phyloP scores from a whole-genome alignment of 2,329 filamentous ascomycete genomes.

The Hymenoscyphus linearis region DNA sequence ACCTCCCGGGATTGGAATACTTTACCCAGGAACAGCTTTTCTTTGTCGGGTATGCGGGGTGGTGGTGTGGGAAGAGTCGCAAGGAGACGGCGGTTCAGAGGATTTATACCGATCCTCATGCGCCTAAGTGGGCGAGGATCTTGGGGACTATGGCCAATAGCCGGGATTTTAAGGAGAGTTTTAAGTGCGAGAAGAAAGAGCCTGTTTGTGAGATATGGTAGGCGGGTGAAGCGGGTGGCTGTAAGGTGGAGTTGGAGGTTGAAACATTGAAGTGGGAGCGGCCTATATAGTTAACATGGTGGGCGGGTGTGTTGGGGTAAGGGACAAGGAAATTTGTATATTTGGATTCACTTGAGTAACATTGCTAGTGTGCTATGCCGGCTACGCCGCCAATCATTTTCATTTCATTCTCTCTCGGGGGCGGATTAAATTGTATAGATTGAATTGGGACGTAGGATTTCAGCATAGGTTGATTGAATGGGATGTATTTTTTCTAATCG shows the following conservation, averaged over 20 bases:
- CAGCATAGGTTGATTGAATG: too few species aligned
- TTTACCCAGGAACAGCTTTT: slow-evolving; percentile 67
- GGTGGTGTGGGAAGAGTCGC: slow-evolving; percentile 62
- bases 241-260: not conserved
- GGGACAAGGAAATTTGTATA: not conserved
- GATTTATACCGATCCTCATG: slow-evolving; percentile 61
- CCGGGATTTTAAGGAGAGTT: slow-evolving; percentile 60
- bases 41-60: slow-evolving; percentile 59
- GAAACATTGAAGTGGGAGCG: not conserved
- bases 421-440: too few species aligned
- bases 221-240: slow-evolving; percentile 18
- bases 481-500: too few species aligned
- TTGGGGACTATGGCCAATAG: slow-evolving; percentile 62
- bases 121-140: slow-evolving; percentile 57
- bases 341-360: too few species aligned
- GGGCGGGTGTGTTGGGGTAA: not conserved
- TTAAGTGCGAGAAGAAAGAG: slow-evolving; percentile 59
- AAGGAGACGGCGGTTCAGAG: slow-evolving; percentile 51
- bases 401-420: too few species aligned
- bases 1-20: slow-evolving; percentile 54
- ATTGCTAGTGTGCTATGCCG: too few species aligned
- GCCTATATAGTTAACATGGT: not conserved
- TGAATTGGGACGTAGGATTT: too few species aligned
- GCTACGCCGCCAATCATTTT: too few species aligned
- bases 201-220: slow-evolving; percentile 67